Evolutionary conservation across 352 stramenopile genomes (phyloP), one percentile per base, ranked within the genome.

Genomic region (Phytopythium ostracodes): DNA sequence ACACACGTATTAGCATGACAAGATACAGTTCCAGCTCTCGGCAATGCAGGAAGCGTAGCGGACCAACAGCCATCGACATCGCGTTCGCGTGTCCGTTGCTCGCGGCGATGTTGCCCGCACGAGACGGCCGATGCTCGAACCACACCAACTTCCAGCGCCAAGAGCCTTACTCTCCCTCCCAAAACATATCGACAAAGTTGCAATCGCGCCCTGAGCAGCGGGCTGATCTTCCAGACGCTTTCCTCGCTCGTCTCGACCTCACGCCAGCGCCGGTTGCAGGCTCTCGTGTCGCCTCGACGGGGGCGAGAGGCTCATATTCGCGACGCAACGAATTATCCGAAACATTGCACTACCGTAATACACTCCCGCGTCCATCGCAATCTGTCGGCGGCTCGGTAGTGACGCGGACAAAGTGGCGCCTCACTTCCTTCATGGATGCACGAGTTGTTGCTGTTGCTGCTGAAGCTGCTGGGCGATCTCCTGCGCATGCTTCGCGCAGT

Each of bases 401-500:
- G 40, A 18, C 4, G 36, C 20, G n/a, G 33, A 25, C 33, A 0
- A 25, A 51, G 55, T 12, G 17, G 52, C n/a, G 24, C 24, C 27
- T 29, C 2, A 11, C 24, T 0, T 40, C 36, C 27, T 20, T 76
- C 61, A 79, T 55, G 65, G 72, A 51, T 70, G 72, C 64, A 79
- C 72, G 29, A 79, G 68, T 46, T 76, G 72, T 25, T 52, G 46
- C 24, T 73, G 65, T 52, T 71, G 66, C 67, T 76, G 74, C 61
- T 76, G 74, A 49, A 77, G 66, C 53, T 79, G 75, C 31, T 84
- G 76, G 33, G 80, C 80, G 54, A 94, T 81, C 67, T 94, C 85
- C 61, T 94, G 85, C 57, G 85, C 85, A 66, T 94, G 85, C 63
- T 94, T 94, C 51, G 86, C 86, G 64, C 86, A 95, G 62, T 92